phyloP scores from a whole-genome alignment of 1,284 basidiomycete genomes.

The Marasmius tenuissimus region DNA sequence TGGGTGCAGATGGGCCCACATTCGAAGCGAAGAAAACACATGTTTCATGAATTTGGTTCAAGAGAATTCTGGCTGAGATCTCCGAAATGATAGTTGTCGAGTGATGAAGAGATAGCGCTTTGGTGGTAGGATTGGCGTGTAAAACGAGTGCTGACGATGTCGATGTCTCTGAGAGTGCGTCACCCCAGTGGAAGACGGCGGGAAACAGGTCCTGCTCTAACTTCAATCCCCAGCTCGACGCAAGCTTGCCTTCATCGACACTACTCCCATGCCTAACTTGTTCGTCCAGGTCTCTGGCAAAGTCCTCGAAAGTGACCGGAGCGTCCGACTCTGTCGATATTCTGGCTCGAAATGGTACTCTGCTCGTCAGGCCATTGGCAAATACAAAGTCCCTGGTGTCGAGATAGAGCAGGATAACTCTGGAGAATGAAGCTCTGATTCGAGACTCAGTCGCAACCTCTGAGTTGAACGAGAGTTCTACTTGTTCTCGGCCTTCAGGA shows the following conservation, averaged over 20 bases:
- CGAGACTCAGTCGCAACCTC: not conserved
- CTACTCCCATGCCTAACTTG: not conserved
- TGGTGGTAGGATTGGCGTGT: not conserved
- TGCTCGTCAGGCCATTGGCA: not conserved
- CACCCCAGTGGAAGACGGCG: not conserved
- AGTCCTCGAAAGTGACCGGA: not conserved
- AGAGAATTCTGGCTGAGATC: not conserved
- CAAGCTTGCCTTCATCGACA: not conserved
- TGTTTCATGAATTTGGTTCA: not conserved
- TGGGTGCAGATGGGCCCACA: not conserved
- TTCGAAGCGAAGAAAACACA: not conserved
- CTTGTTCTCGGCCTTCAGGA: not conserved
- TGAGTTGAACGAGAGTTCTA: not conserved
- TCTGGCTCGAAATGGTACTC: not conserved
- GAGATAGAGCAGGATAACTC: not conserved
- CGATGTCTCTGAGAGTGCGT: not conserved
- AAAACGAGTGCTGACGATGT: not conserved
- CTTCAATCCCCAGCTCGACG: not conserved
- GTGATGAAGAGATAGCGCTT: not conserved
- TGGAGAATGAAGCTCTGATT: not conserved
- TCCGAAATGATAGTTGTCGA: not conserved
- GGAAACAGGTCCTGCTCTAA: not conserved
- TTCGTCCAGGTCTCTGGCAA: not conserved
- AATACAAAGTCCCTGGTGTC: not conserved
- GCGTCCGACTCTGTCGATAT: not conserved